Conservation (phyloP, 176 grass and related monocot species). For the Pontederia crassipes region DNA sequence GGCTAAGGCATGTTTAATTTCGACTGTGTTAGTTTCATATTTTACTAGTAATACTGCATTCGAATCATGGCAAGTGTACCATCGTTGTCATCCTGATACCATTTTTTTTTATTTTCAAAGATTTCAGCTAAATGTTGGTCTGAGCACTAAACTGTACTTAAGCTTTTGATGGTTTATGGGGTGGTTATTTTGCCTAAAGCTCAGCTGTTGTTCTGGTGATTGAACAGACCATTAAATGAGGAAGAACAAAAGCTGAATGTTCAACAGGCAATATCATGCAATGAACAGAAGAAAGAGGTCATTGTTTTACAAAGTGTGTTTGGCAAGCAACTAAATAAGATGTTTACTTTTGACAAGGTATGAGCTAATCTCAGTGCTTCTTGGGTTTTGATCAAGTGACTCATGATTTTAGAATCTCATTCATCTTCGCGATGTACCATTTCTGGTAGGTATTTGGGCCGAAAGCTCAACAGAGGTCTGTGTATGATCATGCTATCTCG, state of each 20-base stretch:
- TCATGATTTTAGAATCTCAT: conserved; percentile 4
- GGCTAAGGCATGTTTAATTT: too few relatives aligned
- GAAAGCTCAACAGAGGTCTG: conserved; percentile 48
- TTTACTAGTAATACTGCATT: too few relatives aligned
- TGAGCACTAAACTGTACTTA: not conserved
- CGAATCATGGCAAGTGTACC: too few relatives aligned
- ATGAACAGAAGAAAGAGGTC: conserved; percentile 53
- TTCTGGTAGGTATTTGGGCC: conserved; percentile 68
- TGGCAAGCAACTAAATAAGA: conserved; percentile 58
- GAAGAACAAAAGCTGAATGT: conserved; percentile 50
- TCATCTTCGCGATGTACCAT: not conserved
- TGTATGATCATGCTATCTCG: conserved; percentile 58
- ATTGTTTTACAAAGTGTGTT: conserved; percentile 39
- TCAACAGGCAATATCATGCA: conserved; percentile 52
- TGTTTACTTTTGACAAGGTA: conserved; percentile 84
- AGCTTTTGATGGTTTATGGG: not conserved
- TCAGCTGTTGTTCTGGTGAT: not conserved
- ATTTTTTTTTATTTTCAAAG: too few relatives aligned
- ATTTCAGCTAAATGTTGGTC: too few relatives aligned
- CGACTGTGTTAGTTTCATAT: too few relatives aligned
- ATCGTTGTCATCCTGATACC: too few relatives aligned
- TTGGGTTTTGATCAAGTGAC: not conserved
- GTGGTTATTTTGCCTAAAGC: not conserved
- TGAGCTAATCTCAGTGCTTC: conserved; percentile 23
- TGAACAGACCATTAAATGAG: conserved; percentile 49